phyloP scores from a whole-genome alignment of 139 green algal species.

The Mesotaenium endlicherianum region DNA sequence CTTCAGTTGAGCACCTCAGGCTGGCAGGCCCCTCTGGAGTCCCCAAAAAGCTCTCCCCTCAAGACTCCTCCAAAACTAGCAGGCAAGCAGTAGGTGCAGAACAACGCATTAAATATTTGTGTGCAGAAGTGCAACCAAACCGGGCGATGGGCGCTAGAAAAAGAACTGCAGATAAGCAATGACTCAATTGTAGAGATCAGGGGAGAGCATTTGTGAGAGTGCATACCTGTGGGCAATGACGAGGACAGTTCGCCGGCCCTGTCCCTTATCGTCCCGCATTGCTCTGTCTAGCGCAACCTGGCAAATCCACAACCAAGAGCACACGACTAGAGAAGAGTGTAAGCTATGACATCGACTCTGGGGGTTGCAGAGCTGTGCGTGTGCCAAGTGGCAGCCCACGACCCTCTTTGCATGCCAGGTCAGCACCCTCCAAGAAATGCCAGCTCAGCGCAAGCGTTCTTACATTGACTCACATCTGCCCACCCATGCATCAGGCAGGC shows the following conservation, averaged over 20 bases:
- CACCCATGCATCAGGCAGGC: too few relatives aligned
- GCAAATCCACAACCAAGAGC: neutral
- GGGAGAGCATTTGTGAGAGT: too few relatives aligned
- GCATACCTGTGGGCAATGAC: constrained; percentile 81
- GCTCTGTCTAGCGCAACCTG: constrained; percentile 25
- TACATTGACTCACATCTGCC: too few relatives aligned
- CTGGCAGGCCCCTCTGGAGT: too few relatives aligned
- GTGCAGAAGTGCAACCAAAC: too few relatives aligned
- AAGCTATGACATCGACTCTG: neutral
- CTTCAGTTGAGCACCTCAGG: too few relatives aligned
- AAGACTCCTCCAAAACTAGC: neutral
- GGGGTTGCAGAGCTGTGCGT: neutral
- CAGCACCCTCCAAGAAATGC: too few relatives aligned
- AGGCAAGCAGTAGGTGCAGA: neutral
- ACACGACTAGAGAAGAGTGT: neutral
- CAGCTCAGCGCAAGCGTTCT: too few relatives aligned
- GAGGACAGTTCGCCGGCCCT: constrained; percentile 66
- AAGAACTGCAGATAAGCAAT: too few relatives aligned
- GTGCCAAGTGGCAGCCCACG: constrained; percentile 43
- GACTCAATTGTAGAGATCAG: too few relatives aligned
- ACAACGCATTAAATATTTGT: too few relatives aligned
- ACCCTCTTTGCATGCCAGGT: neutral
- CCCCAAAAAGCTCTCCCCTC: neutral
- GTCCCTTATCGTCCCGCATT: constrained; percentile 29
- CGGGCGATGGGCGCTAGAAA: too few relatives aligned